These are phyloP conservation scores for Colletotrichum cuscutae DNA, from an alignment of 2,329 filamentous ascomycete genomes.

Conservation along the genomic window DNA sequence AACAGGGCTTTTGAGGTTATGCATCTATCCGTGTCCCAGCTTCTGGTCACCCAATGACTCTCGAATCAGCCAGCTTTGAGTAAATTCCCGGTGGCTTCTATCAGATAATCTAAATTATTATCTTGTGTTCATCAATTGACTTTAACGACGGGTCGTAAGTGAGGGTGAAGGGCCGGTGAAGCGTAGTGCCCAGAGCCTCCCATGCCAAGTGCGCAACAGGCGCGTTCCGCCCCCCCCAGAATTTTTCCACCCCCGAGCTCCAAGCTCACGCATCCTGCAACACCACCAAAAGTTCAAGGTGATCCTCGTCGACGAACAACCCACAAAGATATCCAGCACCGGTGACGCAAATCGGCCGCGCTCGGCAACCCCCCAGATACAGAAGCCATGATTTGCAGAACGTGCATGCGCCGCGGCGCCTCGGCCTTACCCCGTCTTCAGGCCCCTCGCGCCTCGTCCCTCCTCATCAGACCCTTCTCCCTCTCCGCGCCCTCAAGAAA, in stretches of 20 bases:
- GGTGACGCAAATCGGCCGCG: background rate
- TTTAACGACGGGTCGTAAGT: background rate
- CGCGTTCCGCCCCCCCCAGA: constrained; percentile 36
- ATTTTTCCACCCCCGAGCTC: constrained; percentile 31
- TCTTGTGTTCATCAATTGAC: background rate
- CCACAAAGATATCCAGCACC: background rate
- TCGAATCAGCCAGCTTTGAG: background rate
- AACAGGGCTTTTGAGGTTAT: constrained; percentile 29
- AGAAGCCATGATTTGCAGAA: constrained; percentile 51
- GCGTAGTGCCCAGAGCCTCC: background rate
- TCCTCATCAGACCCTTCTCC: constrained; percentile 51
- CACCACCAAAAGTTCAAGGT: constrained; percentile 6
- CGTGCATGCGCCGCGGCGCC: constrained; percentile 60
- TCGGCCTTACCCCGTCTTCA: constrained; percentile 46
- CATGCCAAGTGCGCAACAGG: constrained; percentile 28
- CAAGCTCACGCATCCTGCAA: constrained; percentile 31
- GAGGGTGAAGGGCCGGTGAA: background rate
- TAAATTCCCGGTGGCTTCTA: fast-evolving
- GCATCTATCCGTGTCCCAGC: constrained; percentile 8
- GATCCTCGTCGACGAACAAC: background rate
- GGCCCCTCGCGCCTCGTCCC: constrained; percentile 28
- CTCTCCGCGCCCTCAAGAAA: constrained; percentile 41
- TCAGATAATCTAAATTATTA: background rate
- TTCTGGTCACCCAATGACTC: too few relatives aligned
- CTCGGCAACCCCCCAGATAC: background rate